Evolutionary conservation across 148 eudicot genomes (phyloP), one percentile per base, ranked within the genome.

Genomic region (Diospyros lotus): DNA sequence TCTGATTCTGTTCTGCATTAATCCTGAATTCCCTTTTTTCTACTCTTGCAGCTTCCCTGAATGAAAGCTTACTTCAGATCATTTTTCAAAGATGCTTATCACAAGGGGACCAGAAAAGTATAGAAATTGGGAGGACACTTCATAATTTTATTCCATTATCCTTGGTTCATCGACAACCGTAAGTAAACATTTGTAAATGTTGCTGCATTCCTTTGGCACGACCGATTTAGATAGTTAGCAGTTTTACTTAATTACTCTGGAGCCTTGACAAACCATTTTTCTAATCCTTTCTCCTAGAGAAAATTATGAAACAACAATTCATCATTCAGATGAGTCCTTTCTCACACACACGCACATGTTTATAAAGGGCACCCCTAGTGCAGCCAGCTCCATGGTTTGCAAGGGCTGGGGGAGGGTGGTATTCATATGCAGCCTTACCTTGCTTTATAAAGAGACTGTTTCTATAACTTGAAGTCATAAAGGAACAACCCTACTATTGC

Each of bases 131-230:
- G 64, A 79, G 78, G 72, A 73, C 74, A 50, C 79, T 76, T 77
- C 77, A 73, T 70, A 41, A 45, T 56, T 71, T 72, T 77, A 28
- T 56, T 64, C 72, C 40, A 44, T 69, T 84, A 5, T 51, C 45
- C 64, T 4, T 83, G 73, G 58, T 84, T 65, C 90, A 79, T 43
- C 78, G 71, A 56, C 82, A 79, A 72, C 80, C 64, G 97, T 91
- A 79, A 91, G 97, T 86, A 44, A 64, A 55, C n/a, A 9, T 18
- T 73, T 80, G 38, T 58, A 7, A 52, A 44, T 65, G 48, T 69
- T 77, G 71, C 78, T 65, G 43, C 56, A 65, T 68, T 56, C 48
- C 48, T 66, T 15, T 7, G 55, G 51, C 11, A 41, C 38, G 54
- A 45, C 40, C n/a, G 1, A 18, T 73, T 13, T 53, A 63, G 28